Base-by-base conservation (phyloP, 768 basidiomycete species). In the Termitomyces sp. region DNA sequence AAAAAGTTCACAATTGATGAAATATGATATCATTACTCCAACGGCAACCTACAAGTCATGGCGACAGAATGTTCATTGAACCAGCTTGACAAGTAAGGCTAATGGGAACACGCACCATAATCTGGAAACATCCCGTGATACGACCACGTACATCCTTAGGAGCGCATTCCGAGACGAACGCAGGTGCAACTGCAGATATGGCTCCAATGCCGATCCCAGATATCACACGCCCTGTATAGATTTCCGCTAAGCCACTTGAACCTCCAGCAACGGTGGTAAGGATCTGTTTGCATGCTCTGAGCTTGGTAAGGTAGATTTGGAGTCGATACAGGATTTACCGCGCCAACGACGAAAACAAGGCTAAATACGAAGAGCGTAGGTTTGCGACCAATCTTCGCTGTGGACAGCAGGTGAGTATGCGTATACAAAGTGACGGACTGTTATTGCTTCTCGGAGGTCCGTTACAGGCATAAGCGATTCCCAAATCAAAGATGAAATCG, bases 1-100 rank as follows among this genome's bases (percentile, higher is more conserved):
- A 19, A 39, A 37, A 19, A 73, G 34, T 86, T 50, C 56, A 89
- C 88, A 79, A 63, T 91, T 89, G 61, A 90, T 77, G 67, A 89
- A 91, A 69, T 91, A 91, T 0, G 87, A 89, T 55, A 94, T 75
- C 84, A 93, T 92, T 57, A 91, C 91, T 42, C 91, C 93, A 51
- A 83, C 73, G 17, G 89, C 89, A 27, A 90, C 75, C 76, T 79
- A 58, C 27, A n/a, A 11, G 5, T 16, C 17, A 28, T 54, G 23
- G 19, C 6, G 25, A 17, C 50, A 47, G 14, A 46, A 7, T 19
- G 37, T 11, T 39, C 35, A 11, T 25, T 11, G 16, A 27, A 25
- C 11, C 23, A 12, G 27, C 25, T 1, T 27, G 1, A 25, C 8
- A 23, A 6, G 5, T 5, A 51, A 19, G 17, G 34, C 23, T 43